Base-by-base conservation (phyloP, 1,284 basidiomycete genomes). In the Fomitopsis pinicola region DNA sequence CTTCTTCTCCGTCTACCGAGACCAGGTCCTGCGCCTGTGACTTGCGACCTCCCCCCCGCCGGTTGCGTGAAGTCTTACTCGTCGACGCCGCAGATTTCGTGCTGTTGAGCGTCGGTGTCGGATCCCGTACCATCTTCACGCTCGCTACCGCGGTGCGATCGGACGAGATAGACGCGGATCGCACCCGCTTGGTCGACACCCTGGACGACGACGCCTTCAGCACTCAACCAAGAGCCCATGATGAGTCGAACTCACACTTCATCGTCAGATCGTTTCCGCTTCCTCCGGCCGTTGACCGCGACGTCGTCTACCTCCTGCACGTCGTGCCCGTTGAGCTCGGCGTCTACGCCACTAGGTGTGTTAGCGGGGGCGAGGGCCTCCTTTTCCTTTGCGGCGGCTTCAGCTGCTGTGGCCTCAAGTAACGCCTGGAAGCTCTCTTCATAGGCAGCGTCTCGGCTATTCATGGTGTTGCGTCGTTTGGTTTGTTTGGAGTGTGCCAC, bases 391-490 rank as follows among this genome's bases (percentile, higher is more conserved):
- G 77, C 78, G 48, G 81, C 80, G 40, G 85, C 85, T 70, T 91
- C 89, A 8, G 85, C 85, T 26, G 85, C 86, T n/a, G 85, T 87
- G 50, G 83, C 82, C 67, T 90, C 86, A 53, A 91, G 84, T 58
- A 89, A 78, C 66, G 88, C 85, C 71, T 88, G 87, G 59, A 88
- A 72, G 64, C 88, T 91, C 73, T 96, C 93, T 71, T 97, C 95
- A 72, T 97, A 97, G 3, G 91, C 93, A 7, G 95, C 92, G 71
- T 97, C 96, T 61, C 96, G 82, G 70, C 93, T 96, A 74, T 98
- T 99, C 95, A 99, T 97, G 59, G 97, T 98, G 68, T 93, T 95
- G 63, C 96, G 82, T 62, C 94, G 86, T 77, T 95, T 97, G 40
- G 87, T 81, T n/a, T 84, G 85, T 65, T 81, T 81, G 55, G 83